phyloP scores from a whole-genome alignment of 73 alveolate genomes.

The Diophrys appendiculata region DNA sequence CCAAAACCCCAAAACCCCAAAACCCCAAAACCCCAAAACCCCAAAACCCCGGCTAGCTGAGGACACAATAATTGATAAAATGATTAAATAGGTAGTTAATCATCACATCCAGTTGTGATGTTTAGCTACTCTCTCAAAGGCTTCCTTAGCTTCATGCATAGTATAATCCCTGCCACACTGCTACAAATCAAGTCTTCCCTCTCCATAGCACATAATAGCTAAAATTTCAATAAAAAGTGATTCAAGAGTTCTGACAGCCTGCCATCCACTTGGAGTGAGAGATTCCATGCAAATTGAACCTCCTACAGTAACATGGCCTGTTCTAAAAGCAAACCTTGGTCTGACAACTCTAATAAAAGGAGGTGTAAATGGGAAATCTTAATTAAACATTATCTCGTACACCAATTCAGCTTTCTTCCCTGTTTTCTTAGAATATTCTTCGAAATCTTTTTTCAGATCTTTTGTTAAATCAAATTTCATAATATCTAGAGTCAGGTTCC shows the following conservation, averaged over 20 bases:
- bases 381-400: constrained; percentile 41
- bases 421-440: neutral
- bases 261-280: constrained; percentile 80
- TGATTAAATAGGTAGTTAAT: neutral
- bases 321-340: constrained; percentile 73
- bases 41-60: neutral
- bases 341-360: constrained; percentile 78
- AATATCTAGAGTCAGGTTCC: constrained; percentile 43
- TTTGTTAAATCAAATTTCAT: constrained; percentile 44
- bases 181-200: constrained; percentile 54
- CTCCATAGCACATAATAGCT: constrained; percentile 48
- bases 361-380: constrained; percentile 55
- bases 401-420: constrained; percentile 34
- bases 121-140: constrained; percentile 73
- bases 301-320: constrained; percentile 84
- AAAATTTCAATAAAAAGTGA: constrained; percentile 61
- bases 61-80: too few relatives aligned
- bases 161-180: constrained; percentile 31
- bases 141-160: constrained; percentile 64
- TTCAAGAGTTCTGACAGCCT: constrained; percentile 63
- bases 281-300: constrained; percentile 79
- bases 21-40: constrained; percentile 17
- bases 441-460: constrained; percentile 43
- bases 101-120: constrained; percentile 64
- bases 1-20: constrained; percentile 30